phyloP scores from a whole-genome alignment of 225 moss, liverwort and hornwort genomes.

The Asterella californica region DNA sequence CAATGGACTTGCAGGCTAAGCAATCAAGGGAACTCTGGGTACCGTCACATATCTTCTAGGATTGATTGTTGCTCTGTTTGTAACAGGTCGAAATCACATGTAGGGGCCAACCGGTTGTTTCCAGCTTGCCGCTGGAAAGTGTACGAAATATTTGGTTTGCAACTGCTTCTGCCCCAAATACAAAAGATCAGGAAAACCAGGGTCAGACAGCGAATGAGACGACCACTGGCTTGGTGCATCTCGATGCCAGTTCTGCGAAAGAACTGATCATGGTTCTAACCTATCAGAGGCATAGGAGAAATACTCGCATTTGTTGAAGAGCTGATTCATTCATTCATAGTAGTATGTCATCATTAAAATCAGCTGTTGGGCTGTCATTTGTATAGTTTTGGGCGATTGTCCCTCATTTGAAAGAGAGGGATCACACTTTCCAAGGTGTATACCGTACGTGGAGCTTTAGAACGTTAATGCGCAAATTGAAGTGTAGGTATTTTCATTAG shows the following conservation, averaged over 20 bases:
- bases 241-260: slow-evolving; percentile 61
- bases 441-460: not conserved
- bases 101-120: slow-evolving; percentile 92
- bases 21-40: not conserved
- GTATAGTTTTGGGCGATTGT: slow-evolving; percentile 27
- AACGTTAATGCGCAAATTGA: not conserved
- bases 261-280: slow-evolving; percentile 96
- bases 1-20: not conserved
- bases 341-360: not conserved
- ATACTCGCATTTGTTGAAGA: slow-evolving; percentile 45
- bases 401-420: slow-evolving; percentile 25
- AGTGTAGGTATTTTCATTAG: not conserved
- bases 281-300: slow-evolving; percentile 71
- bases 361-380: slow-evolving; percentile 25
- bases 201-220: slow-evolving; percentile 50
- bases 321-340: slow-evolving; percentile 31
- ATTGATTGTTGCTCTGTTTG: slow-evolving; percentile 19
- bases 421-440: slow-evolving; percentile 2
- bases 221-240: slow-evolving; percentile 45
- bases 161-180: slow-evolving; percentile 59
- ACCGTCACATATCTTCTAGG: not conserved
- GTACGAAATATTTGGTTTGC: slow-evolving; percentile 97
- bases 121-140: slow-evolving; percentile 94
- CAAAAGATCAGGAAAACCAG: slow-evolving; percentile 44
- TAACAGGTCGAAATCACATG: slow-evolving; percentile 95